These are phyloP conservation scores for Tetrahymena elliotti DNA, from an alignment of 73 alveolate genomes.

Conservation along the genomic window DNA sequence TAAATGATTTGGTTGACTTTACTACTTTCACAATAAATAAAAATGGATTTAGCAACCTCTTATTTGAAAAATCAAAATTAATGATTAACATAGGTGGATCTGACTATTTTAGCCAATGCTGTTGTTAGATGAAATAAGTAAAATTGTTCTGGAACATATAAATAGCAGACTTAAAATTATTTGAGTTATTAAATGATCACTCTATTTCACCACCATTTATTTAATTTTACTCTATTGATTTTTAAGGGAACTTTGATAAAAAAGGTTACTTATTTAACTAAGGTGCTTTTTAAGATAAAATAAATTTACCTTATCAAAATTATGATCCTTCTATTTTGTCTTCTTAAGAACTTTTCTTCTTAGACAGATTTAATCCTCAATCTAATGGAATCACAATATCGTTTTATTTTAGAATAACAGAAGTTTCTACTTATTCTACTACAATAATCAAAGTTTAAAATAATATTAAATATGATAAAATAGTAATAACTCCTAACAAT, in stretches of 20 bases:
- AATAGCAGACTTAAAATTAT: background rate
- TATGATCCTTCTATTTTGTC: background rate
- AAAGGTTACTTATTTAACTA: background rate
- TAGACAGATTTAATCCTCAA: background rate
- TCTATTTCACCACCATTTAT: background rate
- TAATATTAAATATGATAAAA: background rate
- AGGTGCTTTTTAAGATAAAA: background rate
- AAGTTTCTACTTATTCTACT: background rate
- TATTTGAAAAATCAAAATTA: background rate
- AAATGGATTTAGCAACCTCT: background rate
- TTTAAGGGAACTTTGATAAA: background rate
- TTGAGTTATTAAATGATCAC: background rate
- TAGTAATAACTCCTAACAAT: background rate
- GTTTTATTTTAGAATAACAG: background rate
- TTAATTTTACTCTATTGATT: background rate
- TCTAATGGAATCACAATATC: background rate
- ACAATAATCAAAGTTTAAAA: background rate
- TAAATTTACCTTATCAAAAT: background rate
- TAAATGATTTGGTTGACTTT: no score
- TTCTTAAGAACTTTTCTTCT: background rate
- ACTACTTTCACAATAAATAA: no score
- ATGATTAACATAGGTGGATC: background rate
- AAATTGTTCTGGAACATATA: background rate
- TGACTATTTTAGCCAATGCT: background rate
- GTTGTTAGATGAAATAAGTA: background rate